Evolutionary conservation across 371 early-diverging fungal species (phyloP).

Genomic region (Mucor sp.): DNA sequence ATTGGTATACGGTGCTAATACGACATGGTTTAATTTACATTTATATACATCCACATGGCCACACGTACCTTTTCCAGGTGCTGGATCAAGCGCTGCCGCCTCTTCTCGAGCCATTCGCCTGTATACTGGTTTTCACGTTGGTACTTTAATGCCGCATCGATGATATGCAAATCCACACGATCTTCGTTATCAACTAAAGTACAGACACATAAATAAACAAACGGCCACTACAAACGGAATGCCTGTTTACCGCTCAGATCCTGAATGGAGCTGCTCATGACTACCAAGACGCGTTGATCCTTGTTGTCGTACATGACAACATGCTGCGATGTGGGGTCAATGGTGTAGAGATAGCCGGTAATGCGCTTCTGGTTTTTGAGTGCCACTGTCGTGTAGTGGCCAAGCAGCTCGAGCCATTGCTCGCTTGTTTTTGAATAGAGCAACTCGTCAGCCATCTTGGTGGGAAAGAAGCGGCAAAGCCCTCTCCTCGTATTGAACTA

Average conservation of each 20-base stretch:
- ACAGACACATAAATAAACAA: conserved; percentile 3
- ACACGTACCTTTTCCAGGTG: conserved; percentile 15
- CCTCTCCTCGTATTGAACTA: background rate
- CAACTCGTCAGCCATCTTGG: background rate
- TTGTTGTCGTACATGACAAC: conserved; percentile 24
- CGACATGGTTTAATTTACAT: background rate
- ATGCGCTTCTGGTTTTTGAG: background rate
- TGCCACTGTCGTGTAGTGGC: background rate
- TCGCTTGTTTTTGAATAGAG: background rate
- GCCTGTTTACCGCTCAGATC: background rate
- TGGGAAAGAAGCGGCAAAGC: background rate
- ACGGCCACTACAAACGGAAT: background rate
- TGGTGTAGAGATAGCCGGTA: conserved; percentile 36
- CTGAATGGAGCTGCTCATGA: conserved; percentile 24
- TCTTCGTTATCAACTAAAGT: conserved; percentile 12
- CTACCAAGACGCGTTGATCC: conserved; percentile 8
- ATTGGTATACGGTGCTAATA: conserved; percentile 54
- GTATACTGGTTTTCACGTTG: background rate
- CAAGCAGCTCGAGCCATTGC: conserved; percentile 8
- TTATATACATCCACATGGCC: background rate
- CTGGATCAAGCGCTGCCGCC: conserved; percentile 5
- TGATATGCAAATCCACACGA: background rate
- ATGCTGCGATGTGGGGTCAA: conserved; percentile 31
- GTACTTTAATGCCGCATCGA: conserved; percentile 11
- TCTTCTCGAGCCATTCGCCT: conserved; percentile 7